Base-by-base conservation (phyloP, 805 yeast genomes). In the Starmerella stigmatis region DNA sequence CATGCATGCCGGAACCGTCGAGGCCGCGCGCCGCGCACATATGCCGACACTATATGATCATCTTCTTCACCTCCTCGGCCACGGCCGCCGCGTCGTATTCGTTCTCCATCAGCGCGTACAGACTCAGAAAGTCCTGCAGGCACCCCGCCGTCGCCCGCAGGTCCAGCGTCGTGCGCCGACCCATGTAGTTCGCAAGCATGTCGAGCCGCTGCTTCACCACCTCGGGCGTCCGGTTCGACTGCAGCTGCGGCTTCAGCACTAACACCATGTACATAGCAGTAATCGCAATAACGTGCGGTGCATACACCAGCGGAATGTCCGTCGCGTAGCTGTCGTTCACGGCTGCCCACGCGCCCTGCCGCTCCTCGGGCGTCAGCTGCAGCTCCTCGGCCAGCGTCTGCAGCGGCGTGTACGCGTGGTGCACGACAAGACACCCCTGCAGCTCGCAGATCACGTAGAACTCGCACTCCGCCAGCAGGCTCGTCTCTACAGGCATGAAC, bases 381-480 rank as follows among this genome's bases (percentile, higher is more conserved):
- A 65, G 73, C 73, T 80, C 51, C 80, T 63, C 81, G 70, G 57
- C 81, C 76, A 57, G 50, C 3, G 56, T 41, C 20, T 66, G 53
- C 23, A 68, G 56, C 9, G 69, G 57, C 27, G 59, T 54, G 54
- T 68, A 68, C 3, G 72, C 70, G 46, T 68, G 72, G 45, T 62
- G 64, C 11, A 68, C 64, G 7, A 68, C 57, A 31, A 68, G 57
- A 30, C 60, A 65, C 6, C 66, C 58, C 36, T 62, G 65, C 64
- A 92, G 69, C 61, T 88, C 97, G 57, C 86, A 96, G 16, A 92
- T 79, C 35, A 92, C 62, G 59, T 89, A 92, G 60, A 92, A 92
- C 64, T 92, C 98, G 64, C 94, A 84, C 60, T 92, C 97, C 0
- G 97, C 96, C 13, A 92, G 69, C 57, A 84, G 85, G 23, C 94